Conservation (phyloP, 768 basidiomycete species). For the Dacryopinax spathularia region DNA sequence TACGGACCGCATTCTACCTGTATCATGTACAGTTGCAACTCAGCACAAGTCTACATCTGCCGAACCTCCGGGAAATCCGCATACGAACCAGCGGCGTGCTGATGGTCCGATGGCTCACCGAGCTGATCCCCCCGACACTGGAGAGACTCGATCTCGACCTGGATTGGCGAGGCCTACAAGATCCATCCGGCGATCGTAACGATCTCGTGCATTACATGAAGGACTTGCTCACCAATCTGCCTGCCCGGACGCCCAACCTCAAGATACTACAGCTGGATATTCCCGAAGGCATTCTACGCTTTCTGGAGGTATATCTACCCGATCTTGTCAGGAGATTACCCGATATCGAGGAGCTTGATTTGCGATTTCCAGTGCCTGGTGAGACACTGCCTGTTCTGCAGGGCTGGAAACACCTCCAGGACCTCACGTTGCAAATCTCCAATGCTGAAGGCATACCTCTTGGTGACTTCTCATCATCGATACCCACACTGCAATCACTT, state of each 20-base stretch:
- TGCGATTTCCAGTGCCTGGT: background rate
- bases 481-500: background rate
- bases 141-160: background rate
- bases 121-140: background rate
- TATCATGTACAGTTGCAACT: background rate
- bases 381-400: background rate
- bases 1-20: background rate
- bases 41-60: background rate
- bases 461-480: background rate
- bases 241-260: background rate
- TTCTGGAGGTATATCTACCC: background rate
- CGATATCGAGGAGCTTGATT: background rate
- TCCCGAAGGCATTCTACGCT: background rate
- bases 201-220: background rate
- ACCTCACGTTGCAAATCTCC: background rate
- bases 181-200: background rate
- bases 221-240: background rate
- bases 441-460: background rate
- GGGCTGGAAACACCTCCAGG: background rate
- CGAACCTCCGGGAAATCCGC: background rate
- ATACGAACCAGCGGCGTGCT: background rate
- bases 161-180: background rate
- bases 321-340: background rate
- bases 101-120: background rate
- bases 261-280: background rate